These are phyloP conservation scores for Diaporthe australafricana DNA, from an alignment of 2,329 filamentous ascomycete species.

Conservation along the genomic window DNA sequence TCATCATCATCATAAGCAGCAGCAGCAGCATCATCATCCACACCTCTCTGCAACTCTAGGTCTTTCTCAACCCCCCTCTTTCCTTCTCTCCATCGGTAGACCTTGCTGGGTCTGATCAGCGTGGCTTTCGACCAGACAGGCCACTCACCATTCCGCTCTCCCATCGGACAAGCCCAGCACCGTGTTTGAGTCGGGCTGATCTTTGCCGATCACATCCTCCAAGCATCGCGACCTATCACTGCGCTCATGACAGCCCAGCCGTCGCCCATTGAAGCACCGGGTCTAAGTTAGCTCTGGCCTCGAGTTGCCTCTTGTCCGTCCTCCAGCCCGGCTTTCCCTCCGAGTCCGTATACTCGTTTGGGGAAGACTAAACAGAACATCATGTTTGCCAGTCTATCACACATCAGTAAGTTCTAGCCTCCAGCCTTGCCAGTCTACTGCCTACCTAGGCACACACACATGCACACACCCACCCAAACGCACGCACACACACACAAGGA, in stretches of 20 bases:
- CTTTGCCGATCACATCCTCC: conserved; percentile 14
- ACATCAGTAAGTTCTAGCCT: conserved; percentile 51
- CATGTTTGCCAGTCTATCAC: conserved; percentile 58
- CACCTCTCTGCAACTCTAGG: not conserved
- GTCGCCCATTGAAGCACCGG: not conserved
- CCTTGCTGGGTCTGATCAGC: conserved; percentile 15
- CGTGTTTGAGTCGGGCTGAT: conserved; percentile 28
- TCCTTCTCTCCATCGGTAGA: not conserved
- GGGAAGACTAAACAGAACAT: conserved; percentile 34
- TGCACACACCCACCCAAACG: too few relatives aligned
- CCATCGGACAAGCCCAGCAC: conserved; percentile 19
- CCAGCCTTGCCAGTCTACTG: not conserved
- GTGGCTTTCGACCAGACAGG: conserved; percentile 5
- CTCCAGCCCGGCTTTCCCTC: not conserved
- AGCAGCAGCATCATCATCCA: not conserved
- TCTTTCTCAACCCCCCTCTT: not conserved
- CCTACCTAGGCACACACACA: too few relatives aligned
- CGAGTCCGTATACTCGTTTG: not conserved
- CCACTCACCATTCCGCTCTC: not conserved
- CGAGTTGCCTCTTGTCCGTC: not conserved
- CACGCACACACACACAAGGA: too few relatives aligned
- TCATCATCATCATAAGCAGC: not conserved
- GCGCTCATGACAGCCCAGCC: not conserved
- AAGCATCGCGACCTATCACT: not conserved
- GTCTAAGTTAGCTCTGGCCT: conserved; percentile 15